phyloP scores from a whole-genome alignment of 257 asterid genomes.

The Solanum bukasovii region DNA sequence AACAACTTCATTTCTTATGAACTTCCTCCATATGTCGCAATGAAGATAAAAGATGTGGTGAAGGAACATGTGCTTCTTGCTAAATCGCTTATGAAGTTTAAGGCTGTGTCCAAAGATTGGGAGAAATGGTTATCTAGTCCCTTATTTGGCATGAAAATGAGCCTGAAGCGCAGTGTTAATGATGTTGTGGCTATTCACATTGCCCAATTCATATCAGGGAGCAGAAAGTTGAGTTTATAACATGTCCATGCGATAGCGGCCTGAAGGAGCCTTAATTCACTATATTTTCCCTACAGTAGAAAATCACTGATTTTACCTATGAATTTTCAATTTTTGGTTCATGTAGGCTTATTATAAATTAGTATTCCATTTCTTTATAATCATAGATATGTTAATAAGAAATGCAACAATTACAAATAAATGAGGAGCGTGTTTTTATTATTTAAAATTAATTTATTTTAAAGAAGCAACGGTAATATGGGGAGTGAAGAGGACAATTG shows the following conservation, averaged over 20 bases:
- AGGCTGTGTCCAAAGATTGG: conserved; percentile 40
- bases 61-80: conserved; percentile 33
- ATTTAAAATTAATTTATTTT: too few species aligned
- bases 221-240: background rate
- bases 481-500: background rate
- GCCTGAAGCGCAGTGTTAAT: conserved; percentile 15
- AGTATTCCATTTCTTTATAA: too few species aligned
- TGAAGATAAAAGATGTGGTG: conserved; percentile 11
- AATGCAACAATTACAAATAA: too few species aligned
- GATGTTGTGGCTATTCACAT: conserved; percentile 17
- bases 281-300: background rate
- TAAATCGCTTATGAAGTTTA: conserved; percentile 24
- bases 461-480: too few species aligned
- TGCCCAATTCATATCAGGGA: background rate
- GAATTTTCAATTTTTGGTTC: background rate
- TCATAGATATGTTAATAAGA: too few species aligned
- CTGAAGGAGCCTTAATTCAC: background rate
- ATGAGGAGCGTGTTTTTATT: too few species aligned
- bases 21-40: background rate
- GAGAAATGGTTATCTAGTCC: conserved; percentile 20
- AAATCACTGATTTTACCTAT: background rate
- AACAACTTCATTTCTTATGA: background rate
- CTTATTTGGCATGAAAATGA: conserved; percentile 18
- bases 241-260: background rate
- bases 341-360: background rate